Evolutionary conservation across 164 flowering plant genomes (phyloP).

Genomic region (Liquidambar formosana): DNA sequence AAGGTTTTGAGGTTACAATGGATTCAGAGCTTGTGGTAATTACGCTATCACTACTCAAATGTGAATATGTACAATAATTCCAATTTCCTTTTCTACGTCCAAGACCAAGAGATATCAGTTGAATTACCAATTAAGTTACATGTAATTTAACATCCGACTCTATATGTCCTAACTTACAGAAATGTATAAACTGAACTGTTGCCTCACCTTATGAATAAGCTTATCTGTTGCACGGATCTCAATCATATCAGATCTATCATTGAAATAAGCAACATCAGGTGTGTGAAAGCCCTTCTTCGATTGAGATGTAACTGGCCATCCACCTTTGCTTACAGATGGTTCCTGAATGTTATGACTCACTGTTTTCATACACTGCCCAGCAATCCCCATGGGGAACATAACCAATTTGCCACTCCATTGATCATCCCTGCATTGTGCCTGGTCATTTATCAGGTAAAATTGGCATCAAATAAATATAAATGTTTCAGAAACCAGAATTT

Average conservation of each 20-base stretch:
- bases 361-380: conserved; percentile 12
- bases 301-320: conserved; percentile 7
- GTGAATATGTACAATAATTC: neutral
- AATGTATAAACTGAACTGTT: neutral
- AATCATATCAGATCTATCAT: conserved; percentile 20
- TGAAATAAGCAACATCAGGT: conserved; percentile 8
- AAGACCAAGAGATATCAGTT: neutral
- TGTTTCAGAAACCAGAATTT: neutral
- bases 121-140: neutral
- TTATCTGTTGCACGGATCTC: conserved; percentile 31
- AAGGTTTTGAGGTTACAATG: too few relatives aligned
- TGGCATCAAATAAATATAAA: neutral
- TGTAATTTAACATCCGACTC: neutral
- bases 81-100: neutral
- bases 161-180: too few relatives aligned
- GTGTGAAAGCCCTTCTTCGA: conserved; percentile 9
- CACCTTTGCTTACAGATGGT: conserved; percentile 16
- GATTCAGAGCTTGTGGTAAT: too few relatives aligned
- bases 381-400: conserved; percentile 14
- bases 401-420: conserved; percentile 17
- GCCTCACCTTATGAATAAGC: conserved; percentile 40
- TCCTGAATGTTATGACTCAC: conserved; percentile 16
- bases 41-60: neutral
- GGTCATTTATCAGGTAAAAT: conserved; percentile 3
- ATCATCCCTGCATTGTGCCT: conserved; percentile 21